Conservation (phyloP, 257 asterid species). For the Fraxinus pennsylvanica region DNA sequence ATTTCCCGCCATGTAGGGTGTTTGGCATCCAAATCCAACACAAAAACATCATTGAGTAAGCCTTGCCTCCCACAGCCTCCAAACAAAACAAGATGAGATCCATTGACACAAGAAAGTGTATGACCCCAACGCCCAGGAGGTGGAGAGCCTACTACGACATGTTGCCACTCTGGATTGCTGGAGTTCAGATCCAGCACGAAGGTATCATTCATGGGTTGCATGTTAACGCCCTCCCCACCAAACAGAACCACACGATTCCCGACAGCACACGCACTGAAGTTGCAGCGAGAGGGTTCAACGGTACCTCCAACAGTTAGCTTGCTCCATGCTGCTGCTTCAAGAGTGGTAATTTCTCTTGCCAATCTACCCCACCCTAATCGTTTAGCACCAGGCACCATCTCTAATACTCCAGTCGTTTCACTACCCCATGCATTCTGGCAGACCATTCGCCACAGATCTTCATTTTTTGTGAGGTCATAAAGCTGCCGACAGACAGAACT, state of each 20-base stretch:
- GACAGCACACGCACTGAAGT: slow-evolving; percentile 22
- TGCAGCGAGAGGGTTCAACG: slow-evolving; percentile 21
- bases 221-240: too few species aligned
- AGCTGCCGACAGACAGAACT: slow-evolving; percentile 12
- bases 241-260: too few species aligned
- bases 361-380: slow-evolving; percentile 17
- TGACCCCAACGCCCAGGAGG: slow-evolving; percentile 7
- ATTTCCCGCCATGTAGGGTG: too few species aligned
- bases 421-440: slow-evolving; percentile 22
- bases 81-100: too few species aligned
- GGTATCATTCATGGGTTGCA: too few species aligned
- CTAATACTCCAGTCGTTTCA: slow-evolving; percentile 5
- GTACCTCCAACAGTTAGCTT: slow-evolving; percentile 4
- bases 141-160: slow-evolving; percentile 5
- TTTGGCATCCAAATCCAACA: too few species aligned
- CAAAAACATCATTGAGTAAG: too few species aligned
- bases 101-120: too few species aligned
- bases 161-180: slow-evolving; percentile 21
- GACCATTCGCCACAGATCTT: slow-evolving; percentile 16
- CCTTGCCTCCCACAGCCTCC: too few species aligned
- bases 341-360: slow-evolving; percentile 20
- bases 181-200: slow-evolving; percentile 15
- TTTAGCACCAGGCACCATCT: not conserved
- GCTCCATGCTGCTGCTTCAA: too few species aligned
- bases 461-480: slow-evolving; percentile 8